Conservation (phyloP, 352 stramenopile species). For the Albugo candida region DNA sequence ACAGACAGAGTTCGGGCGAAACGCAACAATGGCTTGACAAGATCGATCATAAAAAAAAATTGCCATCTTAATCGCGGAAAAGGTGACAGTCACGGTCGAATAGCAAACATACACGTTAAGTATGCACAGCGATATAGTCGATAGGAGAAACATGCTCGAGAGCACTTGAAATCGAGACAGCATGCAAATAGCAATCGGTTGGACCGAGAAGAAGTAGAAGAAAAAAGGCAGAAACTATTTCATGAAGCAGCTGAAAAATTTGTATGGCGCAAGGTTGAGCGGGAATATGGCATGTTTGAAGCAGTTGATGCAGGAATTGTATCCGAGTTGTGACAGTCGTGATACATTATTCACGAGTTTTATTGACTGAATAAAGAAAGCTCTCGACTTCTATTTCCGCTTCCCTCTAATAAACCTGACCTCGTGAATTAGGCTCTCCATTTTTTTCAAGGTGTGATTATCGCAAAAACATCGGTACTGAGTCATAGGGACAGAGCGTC, state of each 20-base stretch:
- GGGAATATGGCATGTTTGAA: slow-evolving; percentile 68
- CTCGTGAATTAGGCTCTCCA: neutral
- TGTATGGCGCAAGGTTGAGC: slow-evolving; percentile 74
- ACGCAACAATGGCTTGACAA: no score
- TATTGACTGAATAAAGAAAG: slow-evolving; percentile 45
- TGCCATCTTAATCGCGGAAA: no score
- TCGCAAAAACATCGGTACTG: slow-evolving; percentile 26
- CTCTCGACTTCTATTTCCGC: slow-evolving; percentile 66
- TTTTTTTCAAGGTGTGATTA: slow-evolving; percentile 2
- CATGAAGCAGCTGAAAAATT: slow-evolving; percentile 36
- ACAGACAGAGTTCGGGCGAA: no score
- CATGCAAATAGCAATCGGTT: no score
- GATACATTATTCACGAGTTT: slow-evolving; percentile 60
- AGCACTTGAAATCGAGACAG: no score
- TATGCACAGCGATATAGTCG: no score
- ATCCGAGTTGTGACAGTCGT: neutral
- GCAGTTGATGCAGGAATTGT: slow-evolving; percentile 20
- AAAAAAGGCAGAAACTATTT: no score
- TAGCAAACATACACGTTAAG: no score
- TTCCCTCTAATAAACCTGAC: slow-evolving; percentile 33
- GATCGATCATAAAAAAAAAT: no score
- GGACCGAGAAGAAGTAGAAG: no score
- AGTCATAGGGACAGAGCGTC: neutral
- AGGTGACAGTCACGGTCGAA: no score
- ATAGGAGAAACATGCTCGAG: no score